Conservation (phyloP, 148 eudicot species). For the Linanthus parryae region DNA sequence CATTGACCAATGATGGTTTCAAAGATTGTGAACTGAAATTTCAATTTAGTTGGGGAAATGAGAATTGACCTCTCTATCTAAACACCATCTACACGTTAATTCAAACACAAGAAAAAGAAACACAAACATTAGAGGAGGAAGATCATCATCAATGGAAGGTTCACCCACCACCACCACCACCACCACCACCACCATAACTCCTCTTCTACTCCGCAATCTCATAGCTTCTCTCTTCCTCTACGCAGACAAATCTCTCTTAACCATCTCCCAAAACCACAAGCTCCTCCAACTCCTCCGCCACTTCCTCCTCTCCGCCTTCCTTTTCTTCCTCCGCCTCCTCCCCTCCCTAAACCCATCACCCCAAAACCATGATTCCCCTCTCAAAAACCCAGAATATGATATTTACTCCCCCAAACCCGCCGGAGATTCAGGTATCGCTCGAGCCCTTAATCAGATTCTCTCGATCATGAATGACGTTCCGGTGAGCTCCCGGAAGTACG, state of each 20-base stretch:
- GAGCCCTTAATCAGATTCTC: conserved; percentile 62
- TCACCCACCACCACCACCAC: no score
- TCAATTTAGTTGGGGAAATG: no score
- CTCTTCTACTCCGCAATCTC: conserved; percentile 32
- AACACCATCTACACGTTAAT: no score
- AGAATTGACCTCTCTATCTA: no score
- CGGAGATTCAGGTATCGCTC: conserved; percentile 39
- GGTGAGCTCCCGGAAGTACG: conserved; percentile 69
- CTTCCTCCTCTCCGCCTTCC: conserved; percentile 24
- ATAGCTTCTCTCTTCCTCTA: conserved; percentile 21
- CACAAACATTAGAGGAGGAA: no score
- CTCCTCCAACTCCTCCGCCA: conserved; percentile 37
- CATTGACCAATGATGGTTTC: no score
- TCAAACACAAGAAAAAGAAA: no score
- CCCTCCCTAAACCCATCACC: background rate
- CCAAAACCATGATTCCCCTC: background rate
- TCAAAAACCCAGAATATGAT: background rate
- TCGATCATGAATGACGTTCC: conserved; percentile 44
- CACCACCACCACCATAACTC: no score
- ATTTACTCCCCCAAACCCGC: background rate
- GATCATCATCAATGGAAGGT: no score
- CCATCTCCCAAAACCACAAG: conserved; percentile 15
- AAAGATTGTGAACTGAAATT: no score
- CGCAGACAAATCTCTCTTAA: conserved; percentile 4
- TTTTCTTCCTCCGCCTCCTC: conserved; percentile 18